Base-by-base conservation (phyloP, 2,329 filamentous ascomycete genomes). In the Myriosclerotinia curreyana region DNA sequence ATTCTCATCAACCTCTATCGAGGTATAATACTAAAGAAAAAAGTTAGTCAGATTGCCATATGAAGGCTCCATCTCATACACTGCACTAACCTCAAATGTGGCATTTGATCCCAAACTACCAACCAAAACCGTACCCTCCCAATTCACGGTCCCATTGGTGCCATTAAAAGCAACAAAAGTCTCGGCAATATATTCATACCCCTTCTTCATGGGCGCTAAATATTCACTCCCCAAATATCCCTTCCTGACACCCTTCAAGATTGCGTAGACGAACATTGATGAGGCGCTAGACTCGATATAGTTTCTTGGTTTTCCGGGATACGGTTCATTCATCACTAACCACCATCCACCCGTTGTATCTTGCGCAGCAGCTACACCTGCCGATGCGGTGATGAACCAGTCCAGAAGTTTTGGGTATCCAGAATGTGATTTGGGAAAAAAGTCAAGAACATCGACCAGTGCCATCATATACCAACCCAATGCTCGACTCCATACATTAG, bases 381-480 rank as follows among this genome's bases (percentile, higher is more conserved):
- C 61, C 0, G 61, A 58, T 15, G 61, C 52, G 20, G 61, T 36
- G 17, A 50, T 6, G 5, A 63, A 44, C 44, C 53, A 63, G 17
- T 34, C 14, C 14, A 63, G 15, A 15, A 63, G 25, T 9, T 50
- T 8, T 42, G 46, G 36, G 44, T 63, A 15, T 1, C 53, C 61
- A 12, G 53, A 5, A 31, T 72, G 70, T 14, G 64, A 66, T 3
- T 65, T 34, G 0, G 71, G 72, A 11, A 73, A 65, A 46, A 66
- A 68, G 53, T 77, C 76, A 7, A 76, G 65, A 31, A 74, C 74
- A 61, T 78, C 76, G 14, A 77, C 72, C 2, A 78, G 65, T 9
- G 75, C 75, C 70, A 78, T 75, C 8, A 72, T 42, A 69, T 76
- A 76, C 76, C 76, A 77, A 8, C 76, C 76, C 20, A 78, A 63